A percentile compares a stretch with the other conserved stretches of the same genome.
Conservation (phyloP, 495 filamentous ascomycete genomes). For the Pyronema omphalodes region DNA sequence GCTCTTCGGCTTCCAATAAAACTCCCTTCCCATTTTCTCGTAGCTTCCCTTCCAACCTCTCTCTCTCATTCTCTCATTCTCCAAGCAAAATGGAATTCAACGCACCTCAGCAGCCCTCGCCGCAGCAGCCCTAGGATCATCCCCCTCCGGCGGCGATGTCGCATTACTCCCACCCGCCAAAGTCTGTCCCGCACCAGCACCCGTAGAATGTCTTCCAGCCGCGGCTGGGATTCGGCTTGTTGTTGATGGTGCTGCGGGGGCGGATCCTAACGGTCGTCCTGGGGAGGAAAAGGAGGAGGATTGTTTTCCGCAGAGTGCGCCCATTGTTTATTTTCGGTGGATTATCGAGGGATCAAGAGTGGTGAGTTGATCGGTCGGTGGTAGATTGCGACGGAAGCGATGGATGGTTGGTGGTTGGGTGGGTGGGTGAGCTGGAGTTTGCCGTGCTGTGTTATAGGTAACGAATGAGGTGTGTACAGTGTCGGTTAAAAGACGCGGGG, state of each 20-base stretch:
- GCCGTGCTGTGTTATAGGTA: no score
- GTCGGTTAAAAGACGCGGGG: no score
- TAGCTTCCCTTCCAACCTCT: no score
- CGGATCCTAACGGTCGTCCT: background rate
- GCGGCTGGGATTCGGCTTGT: background rate
- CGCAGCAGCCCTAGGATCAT: background rate
- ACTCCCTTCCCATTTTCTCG: no score
- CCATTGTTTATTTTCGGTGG: background rate
- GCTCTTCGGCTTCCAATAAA: no score
- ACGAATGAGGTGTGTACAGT: no score
- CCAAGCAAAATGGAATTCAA: background rate
- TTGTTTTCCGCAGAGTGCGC: slow-evolving; percentile 4
- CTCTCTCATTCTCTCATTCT: no score
- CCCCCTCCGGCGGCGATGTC: background rate
- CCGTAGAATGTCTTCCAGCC: background rate
- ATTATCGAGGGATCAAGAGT: background rate
- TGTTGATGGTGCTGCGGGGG: background rate
- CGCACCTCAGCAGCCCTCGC: slow-evolving; percentile 1
- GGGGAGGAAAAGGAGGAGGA: background rate
- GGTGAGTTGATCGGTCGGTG: no score
- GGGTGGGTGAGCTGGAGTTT: no score
- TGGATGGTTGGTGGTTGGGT: no score
- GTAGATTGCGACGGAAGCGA: no score
- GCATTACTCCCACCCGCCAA: background rate
- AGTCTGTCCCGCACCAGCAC: background rate